These are phyloP conservation scores for Grosmannia clavigera DNA, from an alignment of 2,329 filamentous ascomycete genomes.

Conservation along the genomic window DNA sequence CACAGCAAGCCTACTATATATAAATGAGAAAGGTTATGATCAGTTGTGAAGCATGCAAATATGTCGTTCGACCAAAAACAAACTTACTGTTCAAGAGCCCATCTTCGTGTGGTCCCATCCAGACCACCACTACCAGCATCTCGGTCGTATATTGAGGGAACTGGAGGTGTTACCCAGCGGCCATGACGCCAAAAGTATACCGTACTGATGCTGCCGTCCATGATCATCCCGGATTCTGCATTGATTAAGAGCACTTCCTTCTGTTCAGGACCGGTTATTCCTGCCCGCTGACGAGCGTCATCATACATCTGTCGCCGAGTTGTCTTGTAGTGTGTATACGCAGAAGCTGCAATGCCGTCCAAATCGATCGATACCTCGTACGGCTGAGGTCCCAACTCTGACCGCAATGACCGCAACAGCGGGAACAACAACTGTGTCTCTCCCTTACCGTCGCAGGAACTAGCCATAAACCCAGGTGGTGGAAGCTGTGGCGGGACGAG, in stretches of 20 bases:
- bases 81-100: constrained; percentile 58
- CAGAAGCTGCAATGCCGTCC: constrained; percentile 29
- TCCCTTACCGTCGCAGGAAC: not conserved
- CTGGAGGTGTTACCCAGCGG: constrained; percentile 68
- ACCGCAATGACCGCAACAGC: constrained; percentile 9
- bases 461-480: constrained; percentile 23
- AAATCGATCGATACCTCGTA: constrained; percentile 34
- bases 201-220: constrained; percentile 77
- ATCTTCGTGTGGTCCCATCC: constrained; percentile 68
- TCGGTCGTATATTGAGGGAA: constrained; percentile 28
- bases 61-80: not conserved
- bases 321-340: constrained; percentile 81
- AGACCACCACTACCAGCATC: constrained; percentile 58
- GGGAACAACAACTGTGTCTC: not conserved
- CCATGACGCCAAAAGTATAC: constrained; percentile 66
- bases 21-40: not conserved
- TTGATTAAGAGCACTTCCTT: constrained; percentile 71
- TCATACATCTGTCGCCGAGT: constrained; percentile 63
- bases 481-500: constrained; percentile 47
- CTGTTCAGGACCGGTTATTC: constrained; percentile 38
- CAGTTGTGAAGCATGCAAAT: not conserved
- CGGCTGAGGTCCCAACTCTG: constrained; percentile 14
- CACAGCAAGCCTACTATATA: constrained; percentile 41
- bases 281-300: constrained; percentile 48
- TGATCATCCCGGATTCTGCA: constrained; percentile 45